Conservation (phyloP, 169 alveolate genomes). For the Besnoitia besnoiti region DNA sequence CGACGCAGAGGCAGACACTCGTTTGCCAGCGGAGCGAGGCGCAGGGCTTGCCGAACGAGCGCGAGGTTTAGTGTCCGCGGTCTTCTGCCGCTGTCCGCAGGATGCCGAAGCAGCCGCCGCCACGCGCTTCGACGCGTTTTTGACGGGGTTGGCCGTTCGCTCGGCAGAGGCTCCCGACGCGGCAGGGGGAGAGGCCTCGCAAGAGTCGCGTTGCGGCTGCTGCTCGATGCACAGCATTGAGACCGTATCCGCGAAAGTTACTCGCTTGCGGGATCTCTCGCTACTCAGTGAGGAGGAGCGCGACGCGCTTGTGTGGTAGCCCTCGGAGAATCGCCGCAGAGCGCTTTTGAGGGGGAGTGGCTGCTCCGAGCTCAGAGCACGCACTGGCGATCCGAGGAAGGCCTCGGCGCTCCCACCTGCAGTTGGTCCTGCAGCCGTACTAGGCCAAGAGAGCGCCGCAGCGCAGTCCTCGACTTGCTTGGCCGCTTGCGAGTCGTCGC, state of each 20-base stretch:
- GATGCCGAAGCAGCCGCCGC: not conserved
- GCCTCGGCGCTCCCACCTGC: not conserved
- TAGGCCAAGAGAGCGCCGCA: not conserved
- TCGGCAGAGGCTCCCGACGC: not conserved
- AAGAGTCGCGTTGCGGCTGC: not conserved
- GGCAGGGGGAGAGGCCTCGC: not conserved
- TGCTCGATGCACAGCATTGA: not conserved
- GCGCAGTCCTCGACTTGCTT: not conserved
- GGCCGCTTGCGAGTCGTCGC: not conserved
- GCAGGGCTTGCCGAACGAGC: conserved; percentile 3
- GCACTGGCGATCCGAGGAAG: not conserved
- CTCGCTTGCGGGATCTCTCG: conserved; percentile 13
- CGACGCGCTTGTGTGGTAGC: not conserved
- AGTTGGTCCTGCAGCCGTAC: not conserved
- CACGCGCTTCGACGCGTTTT: not conserved
- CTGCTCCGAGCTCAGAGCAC: not conserved
- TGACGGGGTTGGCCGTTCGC: not conserved
- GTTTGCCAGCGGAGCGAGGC: not conserved
- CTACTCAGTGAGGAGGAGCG: not conserved
- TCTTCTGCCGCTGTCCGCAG: not conserved
- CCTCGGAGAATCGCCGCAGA: not conserved
- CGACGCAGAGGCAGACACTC: not conserved
- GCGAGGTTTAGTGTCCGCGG: not conserved
- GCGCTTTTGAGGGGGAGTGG: not conserved
- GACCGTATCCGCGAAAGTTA: conserved; percentile 31